Base-by-base conservation (phyloP, 805 yeast species). In the Pichia phayaonensis region DNA sequence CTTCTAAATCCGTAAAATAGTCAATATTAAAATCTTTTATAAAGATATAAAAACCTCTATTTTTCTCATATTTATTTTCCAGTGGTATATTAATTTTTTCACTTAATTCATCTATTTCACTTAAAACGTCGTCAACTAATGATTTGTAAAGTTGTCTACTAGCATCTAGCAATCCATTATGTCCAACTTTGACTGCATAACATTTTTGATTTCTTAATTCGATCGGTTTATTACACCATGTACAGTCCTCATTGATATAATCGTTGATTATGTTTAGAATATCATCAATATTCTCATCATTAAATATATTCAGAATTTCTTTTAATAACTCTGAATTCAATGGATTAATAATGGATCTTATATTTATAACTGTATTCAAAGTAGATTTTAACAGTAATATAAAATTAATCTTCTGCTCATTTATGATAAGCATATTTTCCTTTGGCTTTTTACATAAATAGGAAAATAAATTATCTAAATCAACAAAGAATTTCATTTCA, bases 121-220 rank as follows among this genome's bases (percentile, higher is more conserved):
- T 45, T 18, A 67, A 44, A 2, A 73, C 61, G 45, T 73, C 75
- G 45, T 72, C 72, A 8, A 69, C 59, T 6, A 67, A 57, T 6
- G 57, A 62, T 46, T 69, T 65, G 49, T 75, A 74, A 0, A 73
- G 49, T 51, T 72, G 68, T 40, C 79, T 60, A 3, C 76, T 72
- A 0, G 73, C 68, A 56, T 73, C 77, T 1, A 75, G 57, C 12
- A 76, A 54, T 0, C 80, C 80, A 57, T 76, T 75, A 2, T 61
- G 56, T 0, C 77, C 77, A 38, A 70, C 59, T 51, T 65, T 74
- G 0, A 75, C 71, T 0, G 79, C 78, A 58, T 70, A 72, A 27
- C 72, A 64, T 52, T 65, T 64, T 50, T 74, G 79, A 52, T 73
- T 74, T 54, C 67, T 70, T 36, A 74, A 54, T 44, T 75, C 76